Percentiles rank a stretch among this genome's conserved stretches.
These are phyloP conservation scores for Tricholoma bakamatsutake DNA, from an alignment of 768 basidiomycete species.

Conservation along the genomic window DNA sequence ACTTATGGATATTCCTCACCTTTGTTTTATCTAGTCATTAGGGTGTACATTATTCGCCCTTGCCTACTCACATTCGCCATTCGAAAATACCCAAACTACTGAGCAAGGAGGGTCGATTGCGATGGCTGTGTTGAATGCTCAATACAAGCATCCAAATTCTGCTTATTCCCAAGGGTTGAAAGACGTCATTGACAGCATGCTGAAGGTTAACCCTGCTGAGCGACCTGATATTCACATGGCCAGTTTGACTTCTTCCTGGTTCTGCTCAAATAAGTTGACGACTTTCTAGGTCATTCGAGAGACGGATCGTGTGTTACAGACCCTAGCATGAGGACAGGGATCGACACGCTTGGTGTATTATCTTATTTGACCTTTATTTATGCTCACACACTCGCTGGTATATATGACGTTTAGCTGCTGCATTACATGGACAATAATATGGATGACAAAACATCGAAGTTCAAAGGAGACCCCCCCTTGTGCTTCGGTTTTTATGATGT, in stretches of 20 bases:
- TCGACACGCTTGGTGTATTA: background rate
- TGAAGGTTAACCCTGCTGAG: slow-evolving; percentile 76
- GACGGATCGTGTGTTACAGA: slow-evolving; percentile 60
- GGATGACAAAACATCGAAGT: background rate
- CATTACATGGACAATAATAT: slow-evolving; percentile 1
- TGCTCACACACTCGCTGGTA: background rate
- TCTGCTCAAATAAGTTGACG: background rate
- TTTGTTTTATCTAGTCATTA: slow-evolving; percentile 58
- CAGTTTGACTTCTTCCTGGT: slow-evolving; percentile 11
- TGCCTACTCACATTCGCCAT: slow-evolving; percentile 93
- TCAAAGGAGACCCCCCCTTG: background rate
- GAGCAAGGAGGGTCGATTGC: slow-evolving; percentile 96
- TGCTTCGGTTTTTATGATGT: background rate
- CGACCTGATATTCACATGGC: slow-evolving; percentile 87
- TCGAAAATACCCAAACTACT: slow-evolving; percentile 87
- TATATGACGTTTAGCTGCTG: slow-evolving; percentile 1
- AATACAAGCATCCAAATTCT: slow-evolving; percentile 84
- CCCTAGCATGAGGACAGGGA: slow-evolving; percentile 45
- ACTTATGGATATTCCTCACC: background rate
- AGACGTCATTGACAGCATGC: slow-evolving; percentile 77
- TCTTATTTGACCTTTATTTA: slow-evolving; percentile 8
- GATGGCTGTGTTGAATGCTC: slow-evolving; percentile 93
- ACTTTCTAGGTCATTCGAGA: slow-evolving; percentile 51
- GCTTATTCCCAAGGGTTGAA: slow-evolving; percentile 83
- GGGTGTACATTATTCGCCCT: slow-evolving; percentile 94